Conservation (phyloP, 179 eudicot genomes). For the Pouteria campechiana region DNA sequence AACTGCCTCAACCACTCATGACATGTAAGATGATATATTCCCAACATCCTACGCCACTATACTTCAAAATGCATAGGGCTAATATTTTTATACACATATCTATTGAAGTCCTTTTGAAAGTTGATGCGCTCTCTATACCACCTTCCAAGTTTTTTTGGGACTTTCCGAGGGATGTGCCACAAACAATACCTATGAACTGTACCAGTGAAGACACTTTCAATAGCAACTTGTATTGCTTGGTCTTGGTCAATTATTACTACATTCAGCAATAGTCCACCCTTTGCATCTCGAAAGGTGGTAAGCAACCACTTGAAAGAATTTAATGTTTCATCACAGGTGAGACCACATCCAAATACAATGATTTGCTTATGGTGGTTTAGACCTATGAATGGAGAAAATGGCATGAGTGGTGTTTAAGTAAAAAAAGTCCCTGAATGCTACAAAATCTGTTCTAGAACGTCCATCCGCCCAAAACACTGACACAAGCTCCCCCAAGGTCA, state of each 20-base stretch:
- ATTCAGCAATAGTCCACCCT: conserved; percentile 54
- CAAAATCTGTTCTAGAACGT: conserved; percentile 60
- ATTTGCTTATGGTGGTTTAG: conserved; percentile 69
- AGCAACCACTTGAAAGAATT: conserved; percentile 58
- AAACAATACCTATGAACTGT: conserved; percentile 51
- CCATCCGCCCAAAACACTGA: conserved; percentile 81
- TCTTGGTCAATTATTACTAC: conserved; percentile 57
- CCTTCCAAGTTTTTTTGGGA: conserved; percentile 41
- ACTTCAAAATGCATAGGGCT: conserved; percentile 43
- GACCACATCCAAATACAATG: conserved; percentile 73
- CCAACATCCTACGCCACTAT: conserved; percentile 55
- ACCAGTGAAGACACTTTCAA: conserved; percentile 39
- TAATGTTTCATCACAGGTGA: conserved; percentile 46
- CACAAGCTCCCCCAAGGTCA: too few relatives aligned
- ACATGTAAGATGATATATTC: conserved; percentile 38
- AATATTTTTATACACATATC: conserved; percentile 39
- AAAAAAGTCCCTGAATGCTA: conserved; percentile 45
- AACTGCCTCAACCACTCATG: conserved; percentile 42
- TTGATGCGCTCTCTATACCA: too few relatives aligned
- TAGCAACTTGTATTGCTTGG: conserved; percentile 29
- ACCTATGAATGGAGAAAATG: conserved; percentile 60
- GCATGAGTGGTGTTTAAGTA: conserved; percentile 52
- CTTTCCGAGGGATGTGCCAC: conserved; percentile 57
- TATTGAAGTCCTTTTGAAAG: conserved; percentile 29
- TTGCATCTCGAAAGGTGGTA: conserved; percentile 62